Evolutionary conservation across 768 basidiomycete species (phyloP).

Genomic region (Boletus eberwhitei): DNA sequence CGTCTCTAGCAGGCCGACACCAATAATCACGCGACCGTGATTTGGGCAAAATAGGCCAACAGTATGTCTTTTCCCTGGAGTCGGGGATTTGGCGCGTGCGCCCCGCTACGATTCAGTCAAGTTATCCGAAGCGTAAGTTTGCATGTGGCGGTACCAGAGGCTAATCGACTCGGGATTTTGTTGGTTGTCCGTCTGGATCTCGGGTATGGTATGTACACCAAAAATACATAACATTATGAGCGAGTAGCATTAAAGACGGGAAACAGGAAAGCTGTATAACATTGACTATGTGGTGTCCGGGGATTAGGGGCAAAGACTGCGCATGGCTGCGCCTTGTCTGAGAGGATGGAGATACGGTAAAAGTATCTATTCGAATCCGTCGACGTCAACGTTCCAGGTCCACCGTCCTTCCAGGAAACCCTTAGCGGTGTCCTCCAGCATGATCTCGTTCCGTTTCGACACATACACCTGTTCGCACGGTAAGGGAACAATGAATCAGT

Average conservation of each 20-base stretch:
- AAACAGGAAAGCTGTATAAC: not conserved
- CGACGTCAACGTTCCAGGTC: slow-evolving; percentile 73
- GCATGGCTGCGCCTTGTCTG: not conserved
- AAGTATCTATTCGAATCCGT: slow-evolving; percentile 57
- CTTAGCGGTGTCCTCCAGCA: slow-evolving; percentile 90
- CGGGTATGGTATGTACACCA: not conserved
- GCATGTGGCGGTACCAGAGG: no score
- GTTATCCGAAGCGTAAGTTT: no score
- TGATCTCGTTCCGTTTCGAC: slow-evolving; percentile 93
- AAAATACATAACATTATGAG: slow-evolving; percentile 15
- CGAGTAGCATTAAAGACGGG: slow-evolving; percentile 2
- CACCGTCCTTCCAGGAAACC: slow-evolving; percentile 86
- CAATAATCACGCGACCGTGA: no score
- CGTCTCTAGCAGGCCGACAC: no score
- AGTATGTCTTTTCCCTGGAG: no score
- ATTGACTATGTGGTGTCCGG: not conserved
- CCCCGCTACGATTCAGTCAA: no score
- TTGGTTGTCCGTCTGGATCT: no score
- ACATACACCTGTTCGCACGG: slow-evolving; percentile 67
- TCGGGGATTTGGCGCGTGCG: no score
- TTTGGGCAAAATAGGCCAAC: no score
- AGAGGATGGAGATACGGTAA: not conserved
- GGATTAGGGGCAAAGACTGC: not conserved
- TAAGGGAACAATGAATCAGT: not conserved
- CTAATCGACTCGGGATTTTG: no score